A percentile compares a stretch with the other conserved stretches of the same genome.
Evolutionary conservation across 2,329 filamentous ascomycete species (phyloP).

Genomic region (Colletotrichum spaethianum): DNA sequence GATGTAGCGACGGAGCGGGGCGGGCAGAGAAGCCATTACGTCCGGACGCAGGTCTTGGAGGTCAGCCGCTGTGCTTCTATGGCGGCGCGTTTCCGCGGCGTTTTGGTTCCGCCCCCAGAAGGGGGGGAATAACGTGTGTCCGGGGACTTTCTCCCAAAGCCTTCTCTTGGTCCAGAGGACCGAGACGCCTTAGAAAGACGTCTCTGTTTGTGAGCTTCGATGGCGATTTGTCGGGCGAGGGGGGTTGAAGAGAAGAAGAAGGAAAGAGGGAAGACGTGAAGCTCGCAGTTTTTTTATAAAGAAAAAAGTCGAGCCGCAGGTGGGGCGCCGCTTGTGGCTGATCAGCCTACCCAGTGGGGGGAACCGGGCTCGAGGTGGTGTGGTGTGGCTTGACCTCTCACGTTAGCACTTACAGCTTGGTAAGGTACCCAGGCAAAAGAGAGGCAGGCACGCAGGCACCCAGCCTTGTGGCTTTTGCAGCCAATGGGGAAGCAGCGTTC

Average conservation of each 20-base stretch:
- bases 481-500: slow-evolving; percentile 24
- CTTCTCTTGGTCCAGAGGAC: slow-evolving; percentile 54
- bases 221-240: slow-evolving; percentile 99
- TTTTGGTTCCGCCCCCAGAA: slow-evolving; percentile 50
- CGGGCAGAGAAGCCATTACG: slow-evolving; percentile 49
- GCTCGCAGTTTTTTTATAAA: slow-evolving; percentile 38
- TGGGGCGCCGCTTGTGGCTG: slow-evolving; percentile 32
- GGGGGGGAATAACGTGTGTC: slow-evolving; percentile 73
- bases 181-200: slow-evolving; percentile 51
- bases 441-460: slow-evolving; percentile 16
- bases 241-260: slow-evolving; percentile 71
- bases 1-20: slow-evolving; percentile 64
- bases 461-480: slow-evolving; percentile 38
- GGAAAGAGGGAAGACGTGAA: slow-evolving; percentile 44
- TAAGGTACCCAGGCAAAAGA: slow-evolving; percentile 9
- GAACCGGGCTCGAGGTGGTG: background rate
- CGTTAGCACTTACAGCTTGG: slow-evolving; percentile 8
- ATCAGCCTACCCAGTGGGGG: background rate
- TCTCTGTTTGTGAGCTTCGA: slow-evolving; percentile 98
- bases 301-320: slow-evolving; percentile 23
- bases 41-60: slow-evolving; percentile 72
- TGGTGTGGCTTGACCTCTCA: slow-evolving; percentile 22
- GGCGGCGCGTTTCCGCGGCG: slow-evolving; percentile 98
- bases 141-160: slow-evolving; percentile 99
- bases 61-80: slow-evolving; percentile 98